Conservation (phyloP, 23 red algal genomes). For the Agarophyton chilense region DNA sequence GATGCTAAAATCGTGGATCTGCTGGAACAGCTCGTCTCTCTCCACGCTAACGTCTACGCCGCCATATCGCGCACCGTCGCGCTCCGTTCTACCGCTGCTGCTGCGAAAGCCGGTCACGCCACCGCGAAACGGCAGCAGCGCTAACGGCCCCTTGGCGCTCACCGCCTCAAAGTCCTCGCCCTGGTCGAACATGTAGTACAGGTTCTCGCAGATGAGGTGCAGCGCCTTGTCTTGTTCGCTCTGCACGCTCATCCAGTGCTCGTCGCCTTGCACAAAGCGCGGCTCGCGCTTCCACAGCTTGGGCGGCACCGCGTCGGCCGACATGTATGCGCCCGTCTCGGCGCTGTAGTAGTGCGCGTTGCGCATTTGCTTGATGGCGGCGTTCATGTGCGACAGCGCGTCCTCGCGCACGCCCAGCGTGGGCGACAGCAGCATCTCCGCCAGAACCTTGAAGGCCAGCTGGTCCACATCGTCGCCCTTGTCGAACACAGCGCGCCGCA, state of each 20-base stretch:
- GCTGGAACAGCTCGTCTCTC: constrained; percentile 38
- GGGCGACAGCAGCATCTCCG: constrained; percentile 53
- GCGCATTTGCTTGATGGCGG: neutral
- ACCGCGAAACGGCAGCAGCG: constrained; percentile 8
- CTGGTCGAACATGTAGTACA: constrained; percentile 38
- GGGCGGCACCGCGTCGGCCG: neutral
- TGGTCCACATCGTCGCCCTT: constrained; percentile 51
- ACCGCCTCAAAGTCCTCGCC: constrained; percentile 24
- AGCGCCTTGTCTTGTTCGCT: constrained; percentile 15
- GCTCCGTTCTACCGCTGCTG: neutral
- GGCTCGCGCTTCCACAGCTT: constrained; percentile 4
- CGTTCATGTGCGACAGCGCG: constrained; percentile 6
- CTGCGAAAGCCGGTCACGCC: constrained; percentile 13
- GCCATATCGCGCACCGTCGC: neutral
- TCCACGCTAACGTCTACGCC: constrained; percentile 28
- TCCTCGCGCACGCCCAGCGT: constrained; percentile 16
- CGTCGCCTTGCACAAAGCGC: constrained; percentile 19
- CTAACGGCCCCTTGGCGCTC: neutral
- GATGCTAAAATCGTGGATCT: neutral
- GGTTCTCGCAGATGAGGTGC: constrained; percentile 37
- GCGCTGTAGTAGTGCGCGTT: constrained; percentile 1
- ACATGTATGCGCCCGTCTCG: neutral
- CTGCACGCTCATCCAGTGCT: constrained; percentile 29
- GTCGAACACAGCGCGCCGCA: neutral
- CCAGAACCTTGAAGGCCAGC: constrained; percentile 62